Conservation (phyloP, 257 asterid species). For the Lycium barbarum region DNA sequence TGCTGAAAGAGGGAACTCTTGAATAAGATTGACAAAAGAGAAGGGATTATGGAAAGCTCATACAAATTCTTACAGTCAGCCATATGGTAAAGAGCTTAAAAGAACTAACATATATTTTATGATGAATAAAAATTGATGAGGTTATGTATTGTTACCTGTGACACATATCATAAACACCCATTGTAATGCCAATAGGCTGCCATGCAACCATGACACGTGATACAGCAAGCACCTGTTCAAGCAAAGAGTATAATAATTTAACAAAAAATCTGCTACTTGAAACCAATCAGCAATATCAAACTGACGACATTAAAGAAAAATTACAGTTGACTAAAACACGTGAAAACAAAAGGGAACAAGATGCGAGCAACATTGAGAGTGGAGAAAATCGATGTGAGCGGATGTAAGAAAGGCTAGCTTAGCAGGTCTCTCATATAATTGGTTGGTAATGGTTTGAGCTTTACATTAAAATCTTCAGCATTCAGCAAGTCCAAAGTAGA, state of each 20-base stretch:
- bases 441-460: background rate
- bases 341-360: background rate
- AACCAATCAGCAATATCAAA: background rate
- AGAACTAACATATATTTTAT: background rate
- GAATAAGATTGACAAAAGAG: background rate
- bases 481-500: background rate
- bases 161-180: conserved; percentile 98
- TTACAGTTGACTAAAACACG: background rate
- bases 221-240: conserved; percentile 89
- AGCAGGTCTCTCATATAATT: background rate
- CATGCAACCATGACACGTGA: conserved; percentile 98
- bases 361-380: background rate
- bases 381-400: background rate
- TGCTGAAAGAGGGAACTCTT: background rate
- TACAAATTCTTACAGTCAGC: background rate
- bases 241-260: conserved; percentile 18
- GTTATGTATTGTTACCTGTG: conserved; percentile 66
- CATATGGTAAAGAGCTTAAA: background rate
- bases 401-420: background rate
- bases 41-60: background rate
- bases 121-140: background rate
- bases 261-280: background rate
- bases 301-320: background rate
- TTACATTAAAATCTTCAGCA: background rate
- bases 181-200: conserved; percentile 96